Percentiles rank a stretch among this genome's conserved stretches.
Evolutionary conservation across 2,329 filamentous ascomycete species (phyloP).

Genomic region (Ceratocystis ficicola): DNA sequence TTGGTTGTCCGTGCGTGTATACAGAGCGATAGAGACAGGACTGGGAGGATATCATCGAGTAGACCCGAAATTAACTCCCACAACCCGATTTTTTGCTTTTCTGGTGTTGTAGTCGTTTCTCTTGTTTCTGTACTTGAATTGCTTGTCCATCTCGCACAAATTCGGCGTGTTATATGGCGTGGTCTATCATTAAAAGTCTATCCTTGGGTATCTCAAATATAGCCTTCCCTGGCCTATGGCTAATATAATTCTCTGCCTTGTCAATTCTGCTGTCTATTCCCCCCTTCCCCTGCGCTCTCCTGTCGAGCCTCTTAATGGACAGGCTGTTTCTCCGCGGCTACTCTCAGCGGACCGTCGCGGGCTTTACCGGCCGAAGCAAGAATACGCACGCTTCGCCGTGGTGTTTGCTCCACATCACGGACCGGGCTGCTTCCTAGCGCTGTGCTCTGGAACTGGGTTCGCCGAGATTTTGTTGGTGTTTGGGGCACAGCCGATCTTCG

Average conservation of each 20-base stretch:
- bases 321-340: neutral
- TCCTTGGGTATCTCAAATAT: neutral
- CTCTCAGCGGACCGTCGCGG: neutral
- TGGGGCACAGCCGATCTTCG: neutral
- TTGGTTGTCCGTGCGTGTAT: neutral
- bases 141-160: neutral
- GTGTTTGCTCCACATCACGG: neutral
- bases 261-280: neutral
- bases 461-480: neutral
- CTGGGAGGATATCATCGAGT: neutral
- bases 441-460: neutral
- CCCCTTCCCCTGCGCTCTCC: neutral
- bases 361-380: neutral
- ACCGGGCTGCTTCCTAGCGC: neutral
- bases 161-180: neutral
- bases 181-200: constrained; percentile 1
- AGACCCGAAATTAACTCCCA: neutral
- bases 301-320: neutral
- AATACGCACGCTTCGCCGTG: neutral
- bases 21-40: neutral
- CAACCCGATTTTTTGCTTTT: neutral
- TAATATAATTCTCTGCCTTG: neutral
- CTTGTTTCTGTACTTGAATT: neutral
- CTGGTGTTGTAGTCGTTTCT: neutral
- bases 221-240: neutral